A percentile compares a stretch with the other conserved stretches of the same genome.
phyloP scores from a whole-genome alignment of 768 basidiomycete species.

The Baorangia bicolor region DNA sequence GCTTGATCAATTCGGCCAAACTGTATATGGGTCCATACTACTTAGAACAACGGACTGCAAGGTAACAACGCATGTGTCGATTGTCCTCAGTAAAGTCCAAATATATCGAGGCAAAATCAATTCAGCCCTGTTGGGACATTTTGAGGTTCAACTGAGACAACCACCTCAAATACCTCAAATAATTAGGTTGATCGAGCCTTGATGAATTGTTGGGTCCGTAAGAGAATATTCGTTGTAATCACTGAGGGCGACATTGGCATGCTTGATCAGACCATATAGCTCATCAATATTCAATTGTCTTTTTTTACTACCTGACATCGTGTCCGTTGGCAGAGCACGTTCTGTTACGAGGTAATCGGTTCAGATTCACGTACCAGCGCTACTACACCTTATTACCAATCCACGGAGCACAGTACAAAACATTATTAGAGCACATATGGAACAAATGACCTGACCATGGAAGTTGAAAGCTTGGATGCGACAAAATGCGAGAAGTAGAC shows the following conservation, averaged over 20 bases:
- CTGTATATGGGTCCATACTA: not conserved
- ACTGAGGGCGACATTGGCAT: not conserved
- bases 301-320: not conserved
- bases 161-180: not conserved
- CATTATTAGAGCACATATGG: slow-evolving; percentile 35
- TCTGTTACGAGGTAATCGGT: not conserved
- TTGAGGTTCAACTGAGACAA: not conserved
- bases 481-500: slow-evolving; percentile 28
- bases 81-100: not conserved
- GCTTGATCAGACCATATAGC: not conserved
- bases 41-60: not conserved
- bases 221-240: not conserved
- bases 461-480: slow-evolving; percentile 19
- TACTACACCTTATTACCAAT: slow-evolving; percentile 30
- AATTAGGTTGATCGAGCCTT: not conserved
- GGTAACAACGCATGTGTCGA: not conserved
- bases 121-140: not conserved
- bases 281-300: not conserved
- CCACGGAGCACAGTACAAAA: slow-evolving; percentile 26
- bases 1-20: slow-evolving; percentile 42
- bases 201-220: too few species aligned
- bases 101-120: not conserved
- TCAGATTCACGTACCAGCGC: slow-evolving; percentile 33
- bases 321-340: not conserved
- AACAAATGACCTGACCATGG: slow-evolving; percentile 23